Conservation (phyloP, 1,139 yeast species). For the Debaryomycetaceae sp. region DNA sequence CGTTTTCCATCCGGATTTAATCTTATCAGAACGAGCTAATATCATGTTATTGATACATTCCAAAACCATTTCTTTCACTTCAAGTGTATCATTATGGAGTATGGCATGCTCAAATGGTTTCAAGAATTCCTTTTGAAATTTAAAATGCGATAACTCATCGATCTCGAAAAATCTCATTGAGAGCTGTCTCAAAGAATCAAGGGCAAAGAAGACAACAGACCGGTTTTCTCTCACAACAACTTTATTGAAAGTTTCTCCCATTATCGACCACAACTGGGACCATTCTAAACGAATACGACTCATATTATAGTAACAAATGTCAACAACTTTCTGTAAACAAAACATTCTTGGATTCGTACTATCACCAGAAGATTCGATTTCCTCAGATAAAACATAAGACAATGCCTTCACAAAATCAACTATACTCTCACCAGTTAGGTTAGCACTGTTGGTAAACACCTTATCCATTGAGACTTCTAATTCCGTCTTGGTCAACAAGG, state of each 20-base stretch:
- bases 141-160: conserved; percentile 92
- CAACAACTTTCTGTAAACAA: conserved; percentile 91
- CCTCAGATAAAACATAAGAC: conserved; percentile 84
- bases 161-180: conserved; percentile 89
- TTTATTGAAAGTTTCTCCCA: conserved; percentile 84
- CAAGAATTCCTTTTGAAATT: conserved; percentile 90
- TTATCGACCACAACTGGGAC: conserved; percentile 92
- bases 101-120: conserved; percentile 86
- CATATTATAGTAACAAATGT: conserved; percentile 97
- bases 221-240: conserved; percentile 80
- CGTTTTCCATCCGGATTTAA: conserved; percentile 94
- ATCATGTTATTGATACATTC: conserved; percentile 90
- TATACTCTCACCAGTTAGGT: conserved; percentile 78
- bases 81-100: conserved; percentile 59
- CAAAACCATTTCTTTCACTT: conserved; percentile 84
- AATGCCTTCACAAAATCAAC: conserved; percentile 83
- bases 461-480: conserved; percentile 82
- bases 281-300: conserved; percentile 93
- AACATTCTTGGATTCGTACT: conserved; percentile 85
- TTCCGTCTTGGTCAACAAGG: conserved; percentile 67
- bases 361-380: conserved; percentile 83
- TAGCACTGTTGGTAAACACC: conserved; percentile 80
- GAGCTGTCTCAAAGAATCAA: conserved; percentile 90
- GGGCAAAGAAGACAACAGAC: conserved; percentile 81
- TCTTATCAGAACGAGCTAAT: conserved; percentile 65